phyloP scores from a whole-genome alignment of 805 yeast genomes.

The Wickerhamomyces pijperi region DNA sequence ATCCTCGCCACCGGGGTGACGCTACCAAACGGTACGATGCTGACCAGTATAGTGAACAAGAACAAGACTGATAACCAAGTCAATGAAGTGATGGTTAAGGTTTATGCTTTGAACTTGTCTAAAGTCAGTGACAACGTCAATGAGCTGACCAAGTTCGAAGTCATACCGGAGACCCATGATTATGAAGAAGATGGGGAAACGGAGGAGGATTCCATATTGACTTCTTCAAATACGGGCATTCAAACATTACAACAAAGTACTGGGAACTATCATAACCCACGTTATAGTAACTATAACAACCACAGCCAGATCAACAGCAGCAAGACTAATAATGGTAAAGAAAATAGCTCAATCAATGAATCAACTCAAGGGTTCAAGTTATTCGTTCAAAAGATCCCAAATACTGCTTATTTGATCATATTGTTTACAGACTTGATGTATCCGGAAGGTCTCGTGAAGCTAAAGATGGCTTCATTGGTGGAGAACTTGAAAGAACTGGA shows the following conservation, averaged over 20 bases:
- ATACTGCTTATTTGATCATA: conserved; percentile 11
- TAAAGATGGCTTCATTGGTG: conserved; percentile 9
- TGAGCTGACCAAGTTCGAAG: conserved; percentile 2
- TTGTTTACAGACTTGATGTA: conserved; percentile 14
- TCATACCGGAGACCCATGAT: neutral
- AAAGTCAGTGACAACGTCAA: conserved; percentile 4
- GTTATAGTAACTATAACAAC: neutral
- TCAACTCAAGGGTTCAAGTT: neutral
- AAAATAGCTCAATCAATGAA: no score
- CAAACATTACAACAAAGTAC: no score
- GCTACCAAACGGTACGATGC: conserved; percentile 9
- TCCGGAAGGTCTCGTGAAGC: conserved; percentile 14
- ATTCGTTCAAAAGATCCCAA: conserved; percentile 3
- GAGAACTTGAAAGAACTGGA: conserved; percentile 10
- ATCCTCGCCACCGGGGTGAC: conserved; percentile 9
- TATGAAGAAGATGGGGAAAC: neutral
- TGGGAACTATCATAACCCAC: no score
- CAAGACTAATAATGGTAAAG: neutral
- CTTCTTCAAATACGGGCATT: no score
- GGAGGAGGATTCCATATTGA: no score
- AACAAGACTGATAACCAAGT: neutral
- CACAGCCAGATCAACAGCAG: conserved; percentile 4
- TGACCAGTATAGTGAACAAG: conserved; percentile 6
- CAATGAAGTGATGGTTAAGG: conserved; percentile 9
- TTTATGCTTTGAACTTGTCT: conserved; percentile 10